Conservation (phyloP, 2,329 filamentous ascomycete species). For the Bisporella sp. region DNA sequence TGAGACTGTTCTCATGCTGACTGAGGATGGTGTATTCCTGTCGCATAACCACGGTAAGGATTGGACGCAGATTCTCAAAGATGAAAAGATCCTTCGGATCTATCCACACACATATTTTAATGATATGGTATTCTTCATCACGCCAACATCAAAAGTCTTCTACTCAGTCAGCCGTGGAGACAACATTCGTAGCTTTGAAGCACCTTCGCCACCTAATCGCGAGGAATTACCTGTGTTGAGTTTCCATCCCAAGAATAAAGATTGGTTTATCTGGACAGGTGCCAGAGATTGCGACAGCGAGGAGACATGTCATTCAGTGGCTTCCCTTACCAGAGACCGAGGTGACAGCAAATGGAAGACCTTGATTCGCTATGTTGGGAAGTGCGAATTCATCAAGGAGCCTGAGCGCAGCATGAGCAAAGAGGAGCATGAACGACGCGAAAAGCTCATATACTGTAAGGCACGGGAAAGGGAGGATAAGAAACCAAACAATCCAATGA, state of each 20-base stretch:
- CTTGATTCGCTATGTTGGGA: conserved; percentile 65
- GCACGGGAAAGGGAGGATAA: conserved; percentile 57
- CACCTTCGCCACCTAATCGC: conserved; percentile 46
- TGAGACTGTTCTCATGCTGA: conserved; percentile 61
- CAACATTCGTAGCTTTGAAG: conserved; percentile 66
- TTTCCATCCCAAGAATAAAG: conserved; percentile 80
- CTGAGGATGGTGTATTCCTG: conserved; percentile 50
- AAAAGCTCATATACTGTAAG: conserved; percentile 48
- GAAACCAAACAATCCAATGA: conserved; percentile 53
- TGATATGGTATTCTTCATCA: conserved; percentile 83
- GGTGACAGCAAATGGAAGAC: conserved; percentile 73
- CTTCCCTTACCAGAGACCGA: conserved; percentile 72
- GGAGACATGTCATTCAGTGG: conserved; percentile 60
- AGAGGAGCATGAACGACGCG: conserved; percentile 36
- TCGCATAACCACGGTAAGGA: conserved; percentile 82
- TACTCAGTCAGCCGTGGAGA: conserved; percentile 78
- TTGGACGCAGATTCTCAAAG: conserved; percentile 67
- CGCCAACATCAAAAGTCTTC: conserved; percentile 55
- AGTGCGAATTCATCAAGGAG: conserved; percentile 80
- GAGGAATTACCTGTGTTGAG: conserved; percentile 47
- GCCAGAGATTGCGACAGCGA: conserved; percentile 54
- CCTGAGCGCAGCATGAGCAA: conserved; percentile 45
- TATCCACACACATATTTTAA: conserved; percentile 75
- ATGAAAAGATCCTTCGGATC: conserved; percentile 63
- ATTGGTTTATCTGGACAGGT: conserved; percentile 91